phyloP scores from a whole-genome alignment of 805 yeast species.

The Vanderwaltozyma yarrowii region DNA sequence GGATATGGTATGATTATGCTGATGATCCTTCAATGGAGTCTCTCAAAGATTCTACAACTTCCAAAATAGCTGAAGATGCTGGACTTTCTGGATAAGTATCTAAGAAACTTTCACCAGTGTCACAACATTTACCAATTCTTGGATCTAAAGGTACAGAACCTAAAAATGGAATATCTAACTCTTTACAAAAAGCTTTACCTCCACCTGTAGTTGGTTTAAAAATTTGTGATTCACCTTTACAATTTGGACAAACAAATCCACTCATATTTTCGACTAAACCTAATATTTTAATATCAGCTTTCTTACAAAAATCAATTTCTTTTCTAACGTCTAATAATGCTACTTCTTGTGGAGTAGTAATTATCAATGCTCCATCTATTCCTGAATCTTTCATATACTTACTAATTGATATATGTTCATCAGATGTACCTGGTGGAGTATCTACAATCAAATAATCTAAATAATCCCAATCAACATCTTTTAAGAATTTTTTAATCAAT shows the following conservation, averaged over 20 bases:
- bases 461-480: conserved; percentile 84
- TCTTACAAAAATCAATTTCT: conserved; percentile 88
- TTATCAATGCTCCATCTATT: conserved; percentile 88
- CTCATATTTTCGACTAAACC: conserved; percentile 98
- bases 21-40: conserved; percentile 38
- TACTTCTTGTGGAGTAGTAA: conserved; percentile 97
- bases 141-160: conserved; percentile 97
- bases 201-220: conserved; percentile 98
- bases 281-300: conserved; percentile 74
- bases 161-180: conserved; percentile 62
- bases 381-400: conserved; percentile 83
- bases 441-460: conserved; percentile 83
- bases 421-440: conserved; percentile 98
- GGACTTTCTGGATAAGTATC: conserved; percentile 87
- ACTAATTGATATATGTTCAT: conserved; percentile 88
- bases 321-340: conserved; percentile 90
- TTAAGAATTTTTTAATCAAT: conserved; percentile 82
- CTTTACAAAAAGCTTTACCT: conserved; percentile 75
- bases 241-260: conserved; percentile 94
- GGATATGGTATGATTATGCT: background rate
- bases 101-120: conserved; percentile 72
- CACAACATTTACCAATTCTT: conserved; percentile 83
- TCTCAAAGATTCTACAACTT: conserved; percentile 65
- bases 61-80: conserved; percentile 74
- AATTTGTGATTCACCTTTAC: conserved; percentile 81